Evolutionary conservation across 176 grass and related monocot species (phyloP), one percentile per base, ranked within the genome.

Genomic region (Aegilops sharonensis): DNA sequence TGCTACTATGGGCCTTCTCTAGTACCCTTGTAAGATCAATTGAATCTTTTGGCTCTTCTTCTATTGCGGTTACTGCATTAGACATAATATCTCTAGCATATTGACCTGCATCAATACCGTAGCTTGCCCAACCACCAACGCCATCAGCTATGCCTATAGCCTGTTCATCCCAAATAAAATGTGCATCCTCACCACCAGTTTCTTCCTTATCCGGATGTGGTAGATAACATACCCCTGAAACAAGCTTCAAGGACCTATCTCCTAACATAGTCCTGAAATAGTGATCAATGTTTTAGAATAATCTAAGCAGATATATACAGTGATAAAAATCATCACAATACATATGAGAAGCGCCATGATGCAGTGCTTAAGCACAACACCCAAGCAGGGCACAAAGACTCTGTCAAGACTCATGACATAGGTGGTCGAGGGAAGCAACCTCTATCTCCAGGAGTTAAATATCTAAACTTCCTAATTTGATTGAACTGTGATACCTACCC

Each of bases 151-250:
- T 82, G 7, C 92, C 92, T 79, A 94, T 92, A 6, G 89, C 87
- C 39, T 87, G 89, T 31, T 88, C 87, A 82, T 94, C 85, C 78
- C 90, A 94, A 50, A 94, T 92, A 84, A 94, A 94, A 87, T 94
- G 90, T 5, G 92, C 92, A 87, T 94, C 92, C 69, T 94, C 92
- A 37, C 92, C 92, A 74, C 92, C 90, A 74, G 87, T 90, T 69
- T 84, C 87, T 80, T 94, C 92, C 85, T 94, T 94, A 77, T 94
- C 92, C 17, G 92, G 92, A 61, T 94, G 92, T 73, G 92, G 92
- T 59, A 94, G 87, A 50, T 90, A 92, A 78, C 90, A 91, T 17
- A 87, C 85, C 68, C 89, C 92, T 69, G 92, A 94, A n/a, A 89
- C 9, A 61, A 94, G 87, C 78, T 94, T 94, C 37, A 94, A 68